These are phyloP conservation scores for Galerina sulciceps DNA, from an alignment of 768 basidiomycete species.

Conservation along the genomic window DNA sequence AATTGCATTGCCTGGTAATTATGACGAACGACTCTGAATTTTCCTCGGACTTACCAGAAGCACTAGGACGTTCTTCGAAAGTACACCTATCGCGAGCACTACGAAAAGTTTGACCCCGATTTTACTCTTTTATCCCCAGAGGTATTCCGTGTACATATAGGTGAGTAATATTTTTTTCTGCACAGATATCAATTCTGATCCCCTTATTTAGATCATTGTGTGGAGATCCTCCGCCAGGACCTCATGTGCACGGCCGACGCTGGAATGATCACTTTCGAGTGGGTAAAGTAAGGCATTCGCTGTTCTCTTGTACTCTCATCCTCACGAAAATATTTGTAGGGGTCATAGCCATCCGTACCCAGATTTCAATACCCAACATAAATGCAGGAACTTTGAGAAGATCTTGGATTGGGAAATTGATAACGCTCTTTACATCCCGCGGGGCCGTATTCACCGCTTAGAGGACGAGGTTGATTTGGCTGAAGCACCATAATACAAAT, in stretches of 20 bases:
- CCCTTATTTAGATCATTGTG: constrained; percentile 4
- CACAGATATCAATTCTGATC: neutral
- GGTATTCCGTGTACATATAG: constrained; percentile 7
- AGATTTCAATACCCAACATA: constrained; percentile 10
- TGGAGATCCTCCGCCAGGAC: constrained; percentile 12
- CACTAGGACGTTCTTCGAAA: constrained; percentile 11
- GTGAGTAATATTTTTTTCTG: neutral
- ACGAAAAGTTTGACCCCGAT: constrained; percentile 6
- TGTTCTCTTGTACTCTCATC: too few species aligned
- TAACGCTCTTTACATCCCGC: too few species aligned
- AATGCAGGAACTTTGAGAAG: constrained; percentile 10
- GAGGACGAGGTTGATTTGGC: too few species aligned
- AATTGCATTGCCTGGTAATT: constrained; percentile 1
- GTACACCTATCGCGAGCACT: constrained; percentile 6
- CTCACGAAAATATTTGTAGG: neutral
- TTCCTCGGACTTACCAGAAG: neutral
- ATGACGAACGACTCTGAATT: too few species aligned
- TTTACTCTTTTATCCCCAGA: constrained; percentile 4
- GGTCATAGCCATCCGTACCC: constrained; percentile 14
- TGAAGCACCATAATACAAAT: too few species aligned
- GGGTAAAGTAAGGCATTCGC: constrained; percentile 7
- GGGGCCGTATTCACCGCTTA: too few species aligned
- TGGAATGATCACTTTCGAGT: constrained; percentile 13
- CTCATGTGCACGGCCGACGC: constrained; percentile 13
- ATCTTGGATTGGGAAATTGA: too few species aligned